Evolutionary conservation across 345 rosid species (phyloP), one percentile per base, ranked within the genome.

Genomic region (Ceriops tagal): DNA sequence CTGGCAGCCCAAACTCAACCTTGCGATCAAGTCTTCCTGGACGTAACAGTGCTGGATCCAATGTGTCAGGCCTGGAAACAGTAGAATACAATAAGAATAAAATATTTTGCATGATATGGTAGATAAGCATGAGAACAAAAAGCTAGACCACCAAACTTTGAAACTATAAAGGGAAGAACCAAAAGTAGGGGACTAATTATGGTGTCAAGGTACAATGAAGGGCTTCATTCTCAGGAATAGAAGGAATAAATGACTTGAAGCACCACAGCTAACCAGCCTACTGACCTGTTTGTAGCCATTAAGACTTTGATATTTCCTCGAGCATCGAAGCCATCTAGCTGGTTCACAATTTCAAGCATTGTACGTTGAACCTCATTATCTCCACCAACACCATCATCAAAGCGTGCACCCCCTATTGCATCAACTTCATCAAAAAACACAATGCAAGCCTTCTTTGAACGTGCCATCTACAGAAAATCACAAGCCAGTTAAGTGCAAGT

Each of bases 261-360:
- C 35, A 24, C 2, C 7, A 11, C 2, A 32, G 47, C 6, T 3
- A 55, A 63, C 68, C 11, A 57, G 51, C 10, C 59, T 49, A 51
- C 28, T 10, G 13, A 93, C 98, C 98, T 93, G 81, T 93, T 93
- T 30, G 98, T 93, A 58, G 98, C 98, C 97, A 93, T 91, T 20
- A 93, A 85, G 30, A 93, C 98, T 83, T 93, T 91, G 74, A 93
- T 90, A 77, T 91, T 90, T 70, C 97, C 98, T 52, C 97, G 89
- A 22, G 98, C 89, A 53, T 91, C 93, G 62, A 91, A 91, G 4
- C 97, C 96, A 68, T 91, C 97, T 64, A 91, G 89, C 73, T 91
- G 93, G 65, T 91, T 91, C 30, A 87, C 89, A 64, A 91, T 86
- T 81, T 89, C 96, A 73, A 91, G 88, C 97, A 89, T 85, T 6